Base-by-base conservation (phyloP, 2,329 filamentous ascomycete species). In the Cladophialophora chaetospira region DNA sequence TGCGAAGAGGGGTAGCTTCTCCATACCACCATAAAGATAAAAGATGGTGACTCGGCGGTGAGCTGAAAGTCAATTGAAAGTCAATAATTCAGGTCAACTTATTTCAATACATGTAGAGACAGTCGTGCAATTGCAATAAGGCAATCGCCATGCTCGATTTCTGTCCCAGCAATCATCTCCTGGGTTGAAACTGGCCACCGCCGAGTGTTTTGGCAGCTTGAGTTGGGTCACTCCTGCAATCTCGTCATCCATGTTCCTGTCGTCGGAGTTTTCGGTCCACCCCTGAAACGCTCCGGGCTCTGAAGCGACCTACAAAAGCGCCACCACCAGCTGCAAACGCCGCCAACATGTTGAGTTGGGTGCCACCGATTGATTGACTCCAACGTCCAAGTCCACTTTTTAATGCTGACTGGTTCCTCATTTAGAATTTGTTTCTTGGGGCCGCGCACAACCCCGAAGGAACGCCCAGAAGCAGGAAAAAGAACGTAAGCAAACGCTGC, bases 271-370 rank as follows among this genome's bases (percentile, higher is more conserved):
- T 53, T 57, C 45, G 44, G 49, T 40, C 28, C 10, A 6, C 40
- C 49, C 51, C 58, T 60, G 58, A 60, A 60, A 60, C 58, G 52
- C 21, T 15, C 23, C 29, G 33, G 49, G 44, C 45, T 35, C 33
- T n/a, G n/a, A 36, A 21, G 33, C 40, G 21, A 17, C 19, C 40
- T 55, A 31, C 23, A 48, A 29, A 26, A 45, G 38, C 55, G 29
- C 50, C 55, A 38, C 38, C 36, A 47, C n/a, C 36, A 48, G 23
- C 36, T 33, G 35, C 23, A 19, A 26, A 17, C 19, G n/a, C 26
- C 35, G 19, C 28, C 9, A 21, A 38, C 28, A 42, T 44, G n/a
- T n/a, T n/a, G n/a, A n/a, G n/a, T 45, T 21, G 26, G 28, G 10
- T 28, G 44, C 13, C 42, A 44, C 42, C 21, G 42, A 23, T 15